A percentile compares a stretch with the other conserved stretches of the same genome.
Conservation (phyloP, 129 eudicot genomes). For the Chrysanthemum makinoi region DNA sequence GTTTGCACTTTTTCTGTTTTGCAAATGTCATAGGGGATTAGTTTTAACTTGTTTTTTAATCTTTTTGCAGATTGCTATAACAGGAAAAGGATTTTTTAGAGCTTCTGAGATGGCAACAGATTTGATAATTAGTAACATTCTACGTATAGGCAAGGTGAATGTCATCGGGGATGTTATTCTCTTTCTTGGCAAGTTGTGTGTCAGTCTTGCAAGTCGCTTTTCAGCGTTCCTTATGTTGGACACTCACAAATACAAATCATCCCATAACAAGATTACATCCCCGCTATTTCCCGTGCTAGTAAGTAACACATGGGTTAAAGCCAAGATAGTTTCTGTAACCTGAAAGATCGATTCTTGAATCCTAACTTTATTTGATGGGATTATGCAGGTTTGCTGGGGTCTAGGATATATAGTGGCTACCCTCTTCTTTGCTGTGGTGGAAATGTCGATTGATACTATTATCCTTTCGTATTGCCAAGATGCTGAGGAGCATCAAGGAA, state of each 20-base stretch:
- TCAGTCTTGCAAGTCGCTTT: constrained; percentile 87
- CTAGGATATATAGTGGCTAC: constrained; percentile 85
- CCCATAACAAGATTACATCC: constrained; percentile 91
- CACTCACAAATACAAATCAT: constrained; percentile 67
- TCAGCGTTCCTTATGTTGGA: constrained; percentile 90
- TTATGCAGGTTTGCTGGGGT: constrained; percentile 77
- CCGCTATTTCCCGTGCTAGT: constrained; percentile 95
- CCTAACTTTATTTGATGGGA: background rate
- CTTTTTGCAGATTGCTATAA: constrained; percentile 72
- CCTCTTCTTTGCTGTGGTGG: constrained; percentile 90
- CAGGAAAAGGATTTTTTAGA: constrained; percentile 79
- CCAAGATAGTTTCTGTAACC: background rate
- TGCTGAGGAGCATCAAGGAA: constrained; percentile 92
- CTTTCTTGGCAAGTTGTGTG: constrained; percentile 88
- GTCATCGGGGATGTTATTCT: constrained; percentile 93
- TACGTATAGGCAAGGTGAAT: constrained; percentile 91
- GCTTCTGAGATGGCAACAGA: constrained; percentile 95
- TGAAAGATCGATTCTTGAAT: background rate
- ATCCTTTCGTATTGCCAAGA: constrained; percentile 97
- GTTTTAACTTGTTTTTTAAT: background rate
- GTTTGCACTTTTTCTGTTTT: too few species aligned
- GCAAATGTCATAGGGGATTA: background rate
- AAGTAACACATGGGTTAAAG: constrained; percentile 22
- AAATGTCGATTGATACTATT: constrained; percentile 90
- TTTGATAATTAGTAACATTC: constrained; percentile 79